These are phyloP conservation scores for Pythium sukuiense DNA, from an alignment of 352 stramenopile genomes.

Conservation along the genomic window DNA sequence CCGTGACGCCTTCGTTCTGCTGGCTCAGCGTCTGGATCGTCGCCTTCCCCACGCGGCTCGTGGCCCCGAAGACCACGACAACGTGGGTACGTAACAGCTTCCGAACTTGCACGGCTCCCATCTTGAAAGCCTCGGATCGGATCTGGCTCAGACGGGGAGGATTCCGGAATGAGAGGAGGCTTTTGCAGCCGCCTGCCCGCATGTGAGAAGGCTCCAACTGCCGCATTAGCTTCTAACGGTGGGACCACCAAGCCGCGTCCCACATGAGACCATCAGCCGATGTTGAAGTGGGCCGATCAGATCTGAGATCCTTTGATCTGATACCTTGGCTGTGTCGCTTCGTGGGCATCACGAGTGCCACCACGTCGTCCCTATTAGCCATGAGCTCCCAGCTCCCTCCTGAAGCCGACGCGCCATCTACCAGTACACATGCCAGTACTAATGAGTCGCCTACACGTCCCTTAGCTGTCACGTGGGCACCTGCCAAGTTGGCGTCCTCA, in stretches of 20 bases:
- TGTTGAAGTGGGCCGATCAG: constrained; percentile 5
- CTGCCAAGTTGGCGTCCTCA: constrained; percentile 5
- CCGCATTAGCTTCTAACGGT: background rate
- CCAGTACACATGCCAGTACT: background rate
- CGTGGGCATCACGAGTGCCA: background rate
- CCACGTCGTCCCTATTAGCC: background rate
- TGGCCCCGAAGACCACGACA: constrained; percentile 78
- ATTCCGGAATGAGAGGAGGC: background rate
- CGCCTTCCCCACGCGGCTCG: constrained; percentile 60
- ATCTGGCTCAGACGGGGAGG: background rate
- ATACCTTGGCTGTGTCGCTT: background rate
- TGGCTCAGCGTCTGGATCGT: constrained; percentile 50
- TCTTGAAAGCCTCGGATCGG: background rate
- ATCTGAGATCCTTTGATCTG: background rate
- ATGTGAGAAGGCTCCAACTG: background rate
- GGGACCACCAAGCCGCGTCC: background rate
- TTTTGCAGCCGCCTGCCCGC: too few species aligned
- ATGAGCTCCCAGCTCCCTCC: background rate
- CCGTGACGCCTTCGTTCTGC: constrained; percentile 43
- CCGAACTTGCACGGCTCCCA: constrained; percentile 43
- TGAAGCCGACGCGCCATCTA: background rate
- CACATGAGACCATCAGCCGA: background rate
- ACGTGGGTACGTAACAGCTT: constrained; percentile 58
- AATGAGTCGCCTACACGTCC: background rate
- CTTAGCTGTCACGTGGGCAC: constrained; percentile 11